Evolutionary conservation across 1,284 basidiomycete species (phyloP).

Genomic region (Ustilago vetiveriae): DNA sequence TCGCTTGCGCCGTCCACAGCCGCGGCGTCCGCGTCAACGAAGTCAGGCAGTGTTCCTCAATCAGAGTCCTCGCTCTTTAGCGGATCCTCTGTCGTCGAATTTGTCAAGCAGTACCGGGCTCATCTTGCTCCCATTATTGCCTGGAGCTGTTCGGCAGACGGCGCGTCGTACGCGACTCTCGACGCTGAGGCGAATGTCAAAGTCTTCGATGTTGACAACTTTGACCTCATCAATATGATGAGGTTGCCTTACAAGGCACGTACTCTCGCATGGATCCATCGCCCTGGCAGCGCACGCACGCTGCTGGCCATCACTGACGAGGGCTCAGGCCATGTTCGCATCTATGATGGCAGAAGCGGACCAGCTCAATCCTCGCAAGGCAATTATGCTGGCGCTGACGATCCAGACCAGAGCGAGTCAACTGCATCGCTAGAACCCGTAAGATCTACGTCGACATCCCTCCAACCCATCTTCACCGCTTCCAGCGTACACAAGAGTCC

Average conservation of each 20-base stretch:
- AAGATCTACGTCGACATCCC: not conserved
- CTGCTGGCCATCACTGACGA: constrained; percentile 89
- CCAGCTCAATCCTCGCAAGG: not conserved
- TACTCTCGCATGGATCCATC: constrained; percentile 79
- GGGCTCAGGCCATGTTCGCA: constrained; percentile 77
- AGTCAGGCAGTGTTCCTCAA: not conserved
- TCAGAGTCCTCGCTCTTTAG: constrained; percentile 22
- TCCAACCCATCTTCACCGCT: constrained; percentile 25
- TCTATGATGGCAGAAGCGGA: constrained; percentile 83
- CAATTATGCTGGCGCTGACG: not conserved
- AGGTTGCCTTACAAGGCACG: constrained; percentile 72
- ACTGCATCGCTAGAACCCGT: not conserved
- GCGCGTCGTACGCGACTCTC: constrained; percentile 84
- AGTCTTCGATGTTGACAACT: constrained; percentile 97
- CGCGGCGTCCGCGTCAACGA: constrained; percentile 79
- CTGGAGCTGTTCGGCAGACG: constrained; percentile 89
- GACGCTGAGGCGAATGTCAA: constrained; percentile 74
- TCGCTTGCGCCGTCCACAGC: constrained; percentile 79
- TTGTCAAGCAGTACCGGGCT: constrained; percentile 74
- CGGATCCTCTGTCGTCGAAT: constrained; percentile 63
- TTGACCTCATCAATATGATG: constrained; percentile 99
- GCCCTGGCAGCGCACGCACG: constrained; percentile 83
- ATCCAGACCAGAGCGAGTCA: not conserved
- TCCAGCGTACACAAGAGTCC: constrained; percentile 35
- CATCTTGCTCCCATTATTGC: constrained; percentile 83